Evolutionary conservation across 73 alveolate species (phyloP), one percentile per base, ranked within the genome.

Genomic region (Uronychia setigera): DNA sequence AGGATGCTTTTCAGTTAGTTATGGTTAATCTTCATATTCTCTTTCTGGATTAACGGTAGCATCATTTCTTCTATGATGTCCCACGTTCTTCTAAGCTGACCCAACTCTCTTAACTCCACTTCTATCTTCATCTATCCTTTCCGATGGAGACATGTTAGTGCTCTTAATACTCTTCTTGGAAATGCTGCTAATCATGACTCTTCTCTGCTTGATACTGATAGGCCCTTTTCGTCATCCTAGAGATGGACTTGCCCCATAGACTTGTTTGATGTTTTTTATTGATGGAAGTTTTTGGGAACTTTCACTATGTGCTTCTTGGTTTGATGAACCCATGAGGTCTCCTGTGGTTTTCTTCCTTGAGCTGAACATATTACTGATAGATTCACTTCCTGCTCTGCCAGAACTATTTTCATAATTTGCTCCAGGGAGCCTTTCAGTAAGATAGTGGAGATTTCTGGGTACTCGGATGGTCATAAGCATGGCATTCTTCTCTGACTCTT

Each of bases 381-480:
- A n/a, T n/a, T n/a, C n/a, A n/a, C n/a, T n/a, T n/a, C n/a, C n/a
- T n/a, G n/a, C n/a, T n/a, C n/a, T n/a, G 5, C 67, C 67, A 19
- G 5, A 5, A 11, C n/a, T 46, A 11, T 5, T 80, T n/a, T 82
- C 96, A 92, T 94, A 94, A 82, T 94, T 94, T n/a, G 97, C 93
- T 78, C 89, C 94, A 76, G 98, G 98, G 31, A 94, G 80, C 83
- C 94, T 94, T 80, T 94, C 98, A 58, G 95, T 94, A 25, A 94
- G 82, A 78, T 86, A 94, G 59, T 92, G 91, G 59, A 92, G 81
- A 82, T 92, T 90, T 78, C 92, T 85, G 1, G 98, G 98, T 25
- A 94, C 95, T 82, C 98, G 80, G 35, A 94, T 94, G 59, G 98
- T 94, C 58, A 90, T 88, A 26, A 94, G 85, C 85, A 94, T 34